Base-by-base conservation (phyloP, 2,329 filamentous ascomycete species). In the Aspergillus brasiliensis region DNA sequence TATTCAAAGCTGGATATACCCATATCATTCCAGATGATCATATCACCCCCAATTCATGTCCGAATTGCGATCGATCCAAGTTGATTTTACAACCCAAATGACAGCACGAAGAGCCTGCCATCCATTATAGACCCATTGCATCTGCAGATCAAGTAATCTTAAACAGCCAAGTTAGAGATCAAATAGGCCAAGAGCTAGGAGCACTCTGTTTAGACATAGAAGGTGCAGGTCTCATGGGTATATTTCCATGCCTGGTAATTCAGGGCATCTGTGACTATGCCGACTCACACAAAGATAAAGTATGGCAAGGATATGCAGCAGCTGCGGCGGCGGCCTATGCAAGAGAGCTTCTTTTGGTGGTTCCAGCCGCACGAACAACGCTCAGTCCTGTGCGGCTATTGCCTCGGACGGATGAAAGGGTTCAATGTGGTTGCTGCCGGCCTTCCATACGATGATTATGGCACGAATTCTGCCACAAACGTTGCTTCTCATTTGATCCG, bases 221-320 rank as follows among this genome's bases (percentile, higher is more conserved):
- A 25, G 58, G 58, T 1, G 56, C 61, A 8, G 51, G 56, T 8
- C 19, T 63, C 1, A 58, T 64, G 44, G 55, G 61, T 42, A 13
- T 28, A 3, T 21, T 65, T 17, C 60, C 62, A 1, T 67, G 60
- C 21, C 57, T 67, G 1, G 57, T 59, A 0, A 56, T 68, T 31
- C 62, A 60, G 5, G 65, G 66, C 8, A 65, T 68, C 11, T 65
- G 52, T 23, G 60, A 68, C 55, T 68, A 66, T 28, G 31, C 58
- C 2, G 66, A 67, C 40, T 64, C 61, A 1, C 65, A 54, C 5
- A 42, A 31, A n/a, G 27, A 31, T 19, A 19, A n/a, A 25, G 11
- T 49, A 57, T 28, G 59, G 56, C 0, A 58, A 53, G 0, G 53
- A 46, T 0, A 59, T 59, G 4, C 49, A 47, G 57, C 60, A 5